Conservation (phyloP, 495 filamentous ascomycete species). For the Talaromyces liani region DNA sequence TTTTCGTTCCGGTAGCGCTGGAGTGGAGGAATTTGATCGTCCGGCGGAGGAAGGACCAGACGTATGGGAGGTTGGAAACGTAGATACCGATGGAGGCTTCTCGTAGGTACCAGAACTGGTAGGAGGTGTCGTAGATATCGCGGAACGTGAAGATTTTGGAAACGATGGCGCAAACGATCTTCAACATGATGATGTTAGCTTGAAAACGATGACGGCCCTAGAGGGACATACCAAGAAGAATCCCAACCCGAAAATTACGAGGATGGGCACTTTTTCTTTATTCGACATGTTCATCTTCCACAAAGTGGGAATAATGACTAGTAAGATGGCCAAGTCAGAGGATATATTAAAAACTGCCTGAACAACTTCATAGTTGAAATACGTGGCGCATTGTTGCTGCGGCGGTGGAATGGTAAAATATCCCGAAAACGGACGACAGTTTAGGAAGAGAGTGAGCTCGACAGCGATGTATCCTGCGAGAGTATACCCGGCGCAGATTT, state of each 20-base stretch:
- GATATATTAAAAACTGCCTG: constrained; percentile 43
- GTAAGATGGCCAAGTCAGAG: constrained; percentile 40
- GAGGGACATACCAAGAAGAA: constrained; percentile 25
- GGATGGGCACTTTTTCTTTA: constrained; percentile 32
- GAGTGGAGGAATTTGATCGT: not conserved
- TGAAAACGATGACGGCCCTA: not conserved
- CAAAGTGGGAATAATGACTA: constrained; percentile 36
- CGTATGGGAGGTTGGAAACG: constrained; percentile 40
- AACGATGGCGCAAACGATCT: constrained; percentile 33
- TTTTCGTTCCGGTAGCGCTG: not conserved
- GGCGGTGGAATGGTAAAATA: constrained; percentile 38
- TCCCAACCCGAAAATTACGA: constrained; percentile 38
- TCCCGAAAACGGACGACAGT: constrained; percentile 27
- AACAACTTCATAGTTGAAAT: constrained; percentile 36
- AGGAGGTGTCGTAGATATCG: constrained; percentile 31
- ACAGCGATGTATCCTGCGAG: constrained; percentile 22
- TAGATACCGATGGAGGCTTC: constrained; percentile 39
- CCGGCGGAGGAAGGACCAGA: constrained; percentile 33
- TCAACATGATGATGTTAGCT: not conserved
- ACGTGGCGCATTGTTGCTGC: constrained; percentile 39
- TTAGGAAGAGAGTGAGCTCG: constrained; percentile 31
- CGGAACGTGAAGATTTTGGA: constrained; percentile 40
- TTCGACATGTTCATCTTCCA: constrained; percentile 24
- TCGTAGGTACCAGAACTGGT: constrained; percentile 44
- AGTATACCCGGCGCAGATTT: constrained; percentile 24